These are phyloP conservation scores for Dorcoceras hygrometricum DNA, from an alignment of 257 asterid species.

Conservation along the genomic window DNA sequence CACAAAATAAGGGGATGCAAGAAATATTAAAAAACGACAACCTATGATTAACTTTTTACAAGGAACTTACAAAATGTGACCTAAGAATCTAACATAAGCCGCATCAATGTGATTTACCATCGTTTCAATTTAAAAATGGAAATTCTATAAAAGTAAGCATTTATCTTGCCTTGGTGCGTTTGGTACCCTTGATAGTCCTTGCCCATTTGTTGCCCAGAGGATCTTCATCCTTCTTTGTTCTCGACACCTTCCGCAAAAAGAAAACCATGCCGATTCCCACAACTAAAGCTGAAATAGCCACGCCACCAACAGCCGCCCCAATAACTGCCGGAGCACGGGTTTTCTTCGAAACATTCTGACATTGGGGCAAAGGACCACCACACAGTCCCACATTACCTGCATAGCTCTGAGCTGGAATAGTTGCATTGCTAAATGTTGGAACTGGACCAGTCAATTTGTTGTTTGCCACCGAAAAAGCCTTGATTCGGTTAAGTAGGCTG, in stretches of 20 bases:
- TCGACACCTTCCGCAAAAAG: conserved; percentile 33
- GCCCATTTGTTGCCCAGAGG: conserved; percentile 62
- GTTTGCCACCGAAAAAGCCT: conserved; percentile 31
- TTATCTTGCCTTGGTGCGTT: conserved; percentile 42
- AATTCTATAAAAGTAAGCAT: neutral
- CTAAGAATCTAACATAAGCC: neutral
- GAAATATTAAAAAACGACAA: neutral
- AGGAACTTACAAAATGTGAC: neutral
- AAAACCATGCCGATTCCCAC: conserved; percentile 30
- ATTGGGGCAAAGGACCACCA: conserved; percentile 37
- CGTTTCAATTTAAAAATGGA: neutral
- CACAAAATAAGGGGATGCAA: neutral
- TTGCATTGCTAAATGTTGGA: conserved; percentile 26
- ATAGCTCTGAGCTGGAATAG: conserved; percentile 27
- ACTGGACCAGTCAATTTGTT: conserved; percentile 40
- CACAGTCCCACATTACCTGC: conserved; percentile 42
- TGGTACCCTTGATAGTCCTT: conserved; percentile 46
- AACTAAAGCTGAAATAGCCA: conserved; percentile 32
- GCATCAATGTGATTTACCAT: neutral
- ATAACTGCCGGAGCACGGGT: conserved; percentile 23
- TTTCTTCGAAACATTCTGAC: conserved; percentile 23
- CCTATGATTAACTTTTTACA: neutral
- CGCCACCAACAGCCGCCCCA: conserved; percentile 44
- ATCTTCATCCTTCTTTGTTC: conserved; percentile 47
- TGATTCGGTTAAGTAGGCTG: conserved; percentile 37